Evolutionary conservation across 2,329 filamentous ascomycete genomes (phyloP).

Genomic region (Whalleya microplaca): DNA sequence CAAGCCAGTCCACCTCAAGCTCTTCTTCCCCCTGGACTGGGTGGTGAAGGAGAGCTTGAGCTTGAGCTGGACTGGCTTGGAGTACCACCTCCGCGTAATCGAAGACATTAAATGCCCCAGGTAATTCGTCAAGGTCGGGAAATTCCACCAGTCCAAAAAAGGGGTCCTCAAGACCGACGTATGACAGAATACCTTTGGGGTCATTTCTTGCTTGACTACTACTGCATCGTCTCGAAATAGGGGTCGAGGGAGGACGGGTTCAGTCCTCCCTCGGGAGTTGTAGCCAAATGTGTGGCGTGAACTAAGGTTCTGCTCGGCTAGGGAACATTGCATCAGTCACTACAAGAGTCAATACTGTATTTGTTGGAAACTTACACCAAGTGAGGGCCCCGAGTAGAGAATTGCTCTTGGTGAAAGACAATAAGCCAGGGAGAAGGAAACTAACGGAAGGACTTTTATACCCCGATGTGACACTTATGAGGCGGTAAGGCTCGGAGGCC

Average conservation of each 20-base stretch:
- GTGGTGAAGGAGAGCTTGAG: too few relatives aligned
- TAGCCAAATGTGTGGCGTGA: neutral
- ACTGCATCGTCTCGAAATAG: slow-evolving; percentile 20
- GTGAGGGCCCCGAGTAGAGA: neutral
- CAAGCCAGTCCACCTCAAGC: slow-evolving; percentile 3
- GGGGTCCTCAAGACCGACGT: slow-evolving; percentile 15
- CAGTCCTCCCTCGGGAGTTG: slow-evolving; percentile 19
- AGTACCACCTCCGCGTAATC: slow-evolving; percentile 18
- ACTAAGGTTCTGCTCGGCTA: neutral
- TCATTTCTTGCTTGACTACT: slow-evolving; percentile 20
- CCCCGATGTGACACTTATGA: neutral
- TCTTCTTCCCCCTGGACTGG: too few relatives aligned
- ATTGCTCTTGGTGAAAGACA: neutral
- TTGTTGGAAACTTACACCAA: neutral
- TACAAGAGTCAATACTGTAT: neutral
- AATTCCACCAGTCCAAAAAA: slow-evolving; percentile 19
- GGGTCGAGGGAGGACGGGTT: slow-evolving; percentile 17
- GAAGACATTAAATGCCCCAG: slow-evolving; percentile 10
- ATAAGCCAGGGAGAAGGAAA: neutral
- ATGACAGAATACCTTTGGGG: neutral
- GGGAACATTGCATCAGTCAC: neutral
- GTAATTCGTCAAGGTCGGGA: slow-evolving; percentile 3
- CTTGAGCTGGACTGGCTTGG: too few relatives aligned
- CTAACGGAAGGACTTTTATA: neutral
- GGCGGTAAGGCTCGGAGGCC: neutral